These are phyloP conservation scores for Sarocladium oryzae DNA, from an alignment of 2,329 filamentous ascomycete genomes.

Conservation along the genomic window DNA sequence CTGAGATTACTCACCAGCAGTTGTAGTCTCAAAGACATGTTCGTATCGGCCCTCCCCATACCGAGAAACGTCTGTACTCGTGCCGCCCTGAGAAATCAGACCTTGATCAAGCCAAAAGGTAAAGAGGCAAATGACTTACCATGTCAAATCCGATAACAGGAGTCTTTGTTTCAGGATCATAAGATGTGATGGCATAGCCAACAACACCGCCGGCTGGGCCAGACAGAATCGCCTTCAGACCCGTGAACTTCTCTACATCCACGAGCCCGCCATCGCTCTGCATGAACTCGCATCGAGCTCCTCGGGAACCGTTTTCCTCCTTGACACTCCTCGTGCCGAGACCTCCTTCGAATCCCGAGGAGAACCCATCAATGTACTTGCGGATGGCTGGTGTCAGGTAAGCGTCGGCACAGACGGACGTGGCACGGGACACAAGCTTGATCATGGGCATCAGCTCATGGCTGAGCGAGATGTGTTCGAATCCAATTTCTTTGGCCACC, in stretches of 20 bases:
- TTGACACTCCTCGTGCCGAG: conserved; percentile 71
- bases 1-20: conserved; percentile 67
- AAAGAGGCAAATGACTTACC: conserved; percentile 29
- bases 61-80: conserved; percentile 83
- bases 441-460: conserved; percentile 38
- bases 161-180: conserved; percentile 72
- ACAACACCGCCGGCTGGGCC: conserved; percentile 92
- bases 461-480: conserved; percentile 61
- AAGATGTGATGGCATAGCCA: conserved; percentile 86
- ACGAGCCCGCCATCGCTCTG: conserved; percentile 73
- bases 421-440: conserved; percentile 35
- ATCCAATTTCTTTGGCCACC: conserved; percentile 70
- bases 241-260: conserved; percentile 76
- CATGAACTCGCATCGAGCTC: conserved; percentile 90
- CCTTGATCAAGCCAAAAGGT: not conserved
- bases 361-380: conserved; percentile 61
- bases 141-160: conserved; percentile 95
- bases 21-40: conserved; percentile 91
- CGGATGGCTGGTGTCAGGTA: conserved; percentile 37
- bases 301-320: conserved; percentile 54
- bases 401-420: conserved; percentile 36
- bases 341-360: conserved; percentile 72
- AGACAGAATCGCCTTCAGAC: conserved; percentile 77
- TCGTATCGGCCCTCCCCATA: conserved; percentile 83
- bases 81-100: conserved; percentile 53